Conservation (phyloP, 108 stramenopile genomes). For the Ochromonas danica region DNA sequence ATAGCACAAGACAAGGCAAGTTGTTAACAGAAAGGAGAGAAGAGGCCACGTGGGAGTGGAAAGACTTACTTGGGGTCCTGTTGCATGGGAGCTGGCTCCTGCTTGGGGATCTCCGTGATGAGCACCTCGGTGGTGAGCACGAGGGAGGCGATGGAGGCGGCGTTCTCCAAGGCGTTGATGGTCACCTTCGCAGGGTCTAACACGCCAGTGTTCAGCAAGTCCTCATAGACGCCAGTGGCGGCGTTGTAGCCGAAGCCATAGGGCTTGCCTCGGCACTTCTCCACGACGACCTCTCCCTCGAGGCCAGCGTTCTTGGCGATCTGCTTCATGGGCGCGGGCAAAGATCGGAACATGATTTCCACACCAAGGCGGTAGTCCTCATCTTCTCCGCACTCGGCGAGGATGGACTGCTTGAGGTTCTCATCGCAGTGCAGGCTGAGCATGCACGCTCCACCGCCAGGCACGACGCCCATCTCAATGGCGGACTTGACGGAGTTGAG, state of each 20-base stretch:
- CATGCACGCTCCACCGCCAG: conserved; percentile 88
- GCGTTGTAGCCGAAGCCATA: conserved; percentile 92
- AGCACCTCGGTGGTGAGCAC: conserved; percentile 93
- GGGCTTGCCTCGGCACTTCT: conserved; percentile 50
- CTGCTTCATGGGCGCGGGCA: conserved; percentile 80
- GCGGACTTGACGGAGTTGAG: conserved; percentile 86
- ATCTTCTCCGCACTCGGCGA: conserved; percentile 50
- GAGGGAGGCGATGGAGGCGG: conserved; percentile 85
- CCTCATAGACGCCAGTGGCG: conserved; percentile 71
- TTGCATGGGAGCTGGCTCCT: neutral
- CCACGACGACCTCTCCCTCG: conserved; percentile 51
- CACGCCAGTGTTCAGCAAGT: conserved; percentile 79
- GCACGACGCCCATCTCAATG: conserved; percentile 85
- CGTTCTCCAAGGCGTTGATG: conserved; percentile 90
- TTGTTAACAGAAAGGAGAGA: no score
- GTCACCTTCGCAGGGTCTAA: conserved; percentile 95
- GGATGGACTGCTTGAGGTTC: conserved; percentile 45
- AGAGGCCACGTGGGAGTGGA: no score
- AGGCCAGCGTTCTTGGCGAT: conserved; percentile 88
- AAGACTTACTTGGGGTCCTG: neutral
- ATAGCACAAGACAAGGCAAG: no score
- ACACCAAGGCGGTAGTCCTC: conserved; percentile 86
- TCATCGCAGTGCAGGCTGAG: conserved; percentile 69
- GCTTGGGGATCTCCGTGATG: conserved; percentile 80
- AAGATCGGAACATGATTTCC: conserved; percentile 73